phyloP scores from a whole-genome alignment of 176 grass and related monocot species.

The Oryza meyeriana region DNA sequence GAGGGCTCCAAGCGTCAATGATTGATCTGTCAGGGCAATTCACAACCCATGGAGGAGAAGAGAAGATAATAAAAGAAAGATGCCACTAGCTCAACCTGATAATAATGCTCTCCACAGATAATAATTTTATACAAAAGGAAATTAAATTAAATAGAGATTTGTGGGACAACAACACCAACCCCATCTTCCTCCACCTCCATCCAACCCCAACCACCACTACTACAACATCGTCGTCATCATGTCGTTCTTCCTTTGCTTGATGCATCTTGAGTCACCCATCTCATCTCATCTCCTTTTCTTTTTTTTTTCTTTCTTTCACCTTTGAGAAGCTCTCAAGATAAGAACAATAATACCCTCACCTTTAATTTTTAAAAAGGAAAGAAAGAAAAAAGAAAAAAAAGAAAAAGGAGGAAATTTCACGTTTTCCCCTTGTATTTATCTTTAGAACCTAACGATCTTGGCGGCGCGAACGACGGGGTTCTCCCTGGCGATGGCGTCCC shows the following conservation, averaged over 20 bases:
- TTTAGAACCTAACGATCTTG: slow-evolving; percentile 89
- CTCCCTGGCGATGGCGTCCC: slow-evolving; percentile 77
- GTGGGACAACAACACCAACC: slow-evolving; percentile 34
- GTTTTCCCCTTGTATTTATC: background rate
- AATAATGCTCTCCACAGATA: background rate
- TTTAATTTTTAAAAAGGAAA: slow-evolving; percentile 14
- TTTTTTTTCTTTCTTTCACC: background rate
- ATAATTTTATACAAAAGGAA: slow-evolving; percentile 39
- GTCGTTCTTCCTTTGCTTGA: background rate
- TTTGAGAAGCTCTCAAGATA: slow-evolving; percentile 17
- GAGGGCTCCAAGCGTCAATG: slow-evolving; percentile 12
- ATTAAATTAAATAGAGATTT: slow-evolving; percentile 48
- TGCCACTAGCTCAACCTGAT: background rate
- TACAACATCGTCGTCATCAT: slow-evolving; percentile 35
- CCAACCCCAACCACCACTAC: slow-evolving; percentile 22
- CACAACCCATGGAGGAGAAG: background rate
- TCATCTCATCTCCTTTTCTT: background rate
- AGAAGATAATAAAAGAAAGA: background rate
- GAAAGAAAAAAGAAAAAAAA: background rate
- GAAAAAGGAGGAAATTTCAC: background rate
- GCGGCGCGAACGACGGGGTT: slow-evolving; percentile 91
- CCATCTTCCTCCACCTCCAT: background rate
- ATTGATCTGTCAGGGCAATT: slow-evolving; percentile 33
- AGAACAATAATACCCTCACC: background rate
- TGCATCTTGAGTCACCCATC: background rate